Evolutionary conservation across 805 yeast genomes (phyloP), one percentile per base, ranked within the genome.

Genomic region (Myxozyma udenii): DNA sequence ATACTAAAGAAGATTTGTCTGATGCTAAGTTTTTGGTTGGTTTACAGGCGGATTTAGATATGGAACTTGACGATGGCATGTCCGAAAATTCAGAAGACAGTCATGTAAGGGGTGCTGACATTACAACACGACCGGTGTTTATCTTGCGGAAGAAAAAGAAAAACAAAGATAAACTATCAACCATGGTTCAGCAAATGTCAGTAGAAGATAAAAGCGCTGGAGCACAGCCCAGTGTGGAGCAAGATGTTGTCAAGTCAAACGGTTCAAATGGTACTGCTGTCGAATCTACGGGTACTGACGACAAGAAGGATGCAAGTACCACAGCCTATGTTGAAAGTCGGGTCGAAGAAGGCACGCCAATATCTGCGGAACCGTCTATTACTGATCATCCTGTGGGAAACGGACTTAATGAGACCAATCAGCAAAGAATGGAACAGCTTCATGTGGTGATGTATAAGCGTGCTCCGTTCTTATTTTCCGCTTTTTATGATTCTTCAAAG

Each of bases 381-480:
- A 9, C 33, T 28, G 33, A 14, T 28, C 9, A 24, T 23, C 24
- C 25, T 1, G 41, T 36, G 5, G 42, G 41, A 21, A 35, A 32
- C 9, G 44, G 42, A 11, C 14, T 38, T 22, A 26, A 4, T 24
- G 35, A 37, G 16, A 11, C 23, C 6, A 7, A 24, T 5, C 24
- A 40, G 33, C 7, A 38, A 28, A 28, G 33, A 28, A 9, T 28
- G 12, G 33, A 28, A 28, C 9, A 41, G 14, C 37, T 55, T 26
- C 18, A 30, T 1, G 40, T 55, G 6, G 58, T 55, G 9, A 45
- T 55, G 14, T 55, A 55, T 37, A 55, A 55, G 30, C 53, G 60
- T 5, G 57, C 58, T 18, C 60, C 60, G 41, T 55, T 53, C 25
- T 21, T 55, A 2, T 55, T 55, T 30, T 55, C 60, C 4, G 60